phyloP scores from a whole-genome alignment of 2,329 filamentous ascomycete genomes.

The Fusarium scirpi region DNA sequence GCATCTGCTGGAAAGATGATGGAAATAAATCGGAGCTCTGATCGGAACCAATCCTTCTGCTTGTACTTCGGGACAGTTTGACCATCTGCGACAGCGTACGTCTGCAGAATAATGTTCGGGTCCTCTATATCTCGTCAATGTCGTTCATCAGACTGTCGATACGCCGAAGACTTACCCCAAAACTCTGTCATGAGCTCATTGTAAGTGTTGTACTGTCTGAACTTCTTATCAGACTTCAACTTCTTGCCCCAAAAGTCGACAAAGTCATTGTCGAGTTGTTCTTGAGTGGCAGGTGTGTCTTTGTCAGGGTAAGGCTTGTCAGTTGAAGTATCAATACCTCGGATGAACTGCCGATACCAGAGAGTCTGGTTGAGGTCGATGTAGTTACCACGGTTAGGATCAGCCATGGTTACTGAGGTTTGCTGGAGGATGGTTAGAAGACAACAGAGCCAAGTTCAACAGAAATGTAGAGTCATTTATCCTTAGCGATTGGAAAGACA shows the following conservation, averaged over 20 bases:
- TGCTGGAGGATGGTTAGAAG: no score
- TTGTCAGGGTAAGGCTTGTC: neutral
- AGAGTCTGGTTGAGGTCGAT: neutral
- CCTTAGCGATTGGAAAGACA: no score
- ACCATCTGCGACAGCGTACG: conserved; percentile 4
- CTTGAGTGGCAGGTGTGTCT: neutral
- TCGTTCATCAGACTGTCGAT: rapidly evolving
- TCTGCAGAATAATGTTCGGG: neutral
- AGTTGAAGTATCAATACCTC: neutral
- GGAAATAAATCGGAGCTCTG: conserved; percentile 3
- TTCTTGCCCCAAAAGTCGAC: neutral
- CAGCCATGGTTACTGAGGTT: neutral
- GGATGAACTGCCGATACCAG: neutral
- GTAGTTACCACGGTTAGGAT: neutral
- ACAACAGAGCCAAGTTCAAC: neutral
- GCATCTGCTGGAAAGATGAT: neutral
- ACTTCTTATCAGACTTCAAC: neutral
- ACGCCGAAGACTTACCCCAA: neutral
- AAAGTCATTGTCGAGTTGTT: neutral
- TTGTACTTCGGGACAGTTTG: neutral
- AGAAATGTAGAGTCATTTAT: neutral
- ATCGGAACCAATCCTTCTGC: conserved; percentile 1
- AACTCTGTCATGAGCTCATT: neutral
- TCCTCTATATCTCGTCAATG: neutral
- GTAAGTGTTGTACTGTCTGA: neutral